Conservation (phyloP, 208 protist species). For the Herpetomonas tarakana region DNA sequence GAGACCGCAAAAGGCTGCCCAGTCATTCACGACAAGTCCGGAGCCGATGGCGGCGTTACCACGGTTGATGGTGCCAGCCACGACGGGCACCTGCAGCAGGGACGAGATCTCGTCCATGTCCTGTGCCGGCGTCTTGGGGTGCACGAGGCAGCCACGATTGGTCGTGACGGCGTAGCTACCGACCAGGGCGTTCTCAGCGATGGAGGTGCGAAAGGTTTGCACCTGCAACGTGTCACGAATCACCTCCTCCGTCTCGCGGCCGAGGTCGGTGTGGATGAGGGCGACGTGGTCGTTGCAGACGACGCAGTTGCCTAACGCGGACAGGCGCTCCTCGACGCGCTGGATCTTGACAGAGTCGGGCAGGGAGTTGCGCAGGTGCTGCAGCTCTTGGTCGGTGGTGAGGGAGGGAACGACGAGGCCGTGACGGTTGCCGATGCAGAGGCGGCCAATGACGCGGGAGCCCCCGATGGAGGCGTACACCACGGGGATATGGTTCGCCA, state of each 20-base stretch:
- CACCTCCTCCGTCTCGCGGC: slow-evolving; percentile 99
- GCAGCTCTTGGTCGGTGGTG: slow-evolving; percentile 99
- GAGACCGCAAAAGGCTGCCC: slow-evolving; percentile 97
- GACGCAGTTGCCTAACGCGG: slow-evolving; percentile 99
- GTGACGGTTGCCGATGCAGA: slow-evolving; percentile 97
- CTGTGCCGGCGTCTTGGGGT: slow-evolving; percentile 94
- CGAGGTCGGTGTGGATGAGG: slow-evolving; percentile 99
- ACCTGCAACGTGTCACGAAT: slow-evolving; percentile 98
- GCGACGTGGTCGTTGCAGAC: slow-evolving; percentile 99
- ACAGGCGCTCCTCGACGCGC: slow-evolving; percentile 98
- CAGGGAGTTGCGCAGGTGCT: slow-evolving; percentile 99
- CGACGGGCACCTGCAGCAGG: slow-evolving; percentile 98
- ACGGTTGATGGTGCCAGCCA: slow-evolving; percentile 99
- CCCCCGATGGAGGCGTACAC: slow-evolving; percentile 97
- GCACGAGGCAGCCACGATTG: slow-evolving; percentile 99
- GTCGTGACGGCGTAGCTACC: slow-evolving; percentile 97
- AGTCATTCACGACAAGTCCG: slow-evolving; percentile 99
- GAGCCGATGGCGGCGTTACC: slow-evolving; percentile 94
- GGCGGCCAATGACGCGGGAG: slow-evolving; percentile 96
- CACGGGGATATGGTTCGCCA: slow-evolving; percentile 98
- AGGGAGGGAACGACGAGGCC: slow-evolving; percentile 98
- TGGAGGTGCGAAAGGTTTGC: slow-evolving; percentile 98
- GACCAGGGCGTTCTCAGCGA: slow-evolving; percentile 98
- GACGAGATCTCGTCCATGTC: slow-evolving; percentile 99
- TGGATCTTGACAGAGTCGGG: slow-evolving; percentile 97